phyloP scores from a whole-genome alignment of 345 rosid species.

The Leavenworthia alabamica region DNA sequence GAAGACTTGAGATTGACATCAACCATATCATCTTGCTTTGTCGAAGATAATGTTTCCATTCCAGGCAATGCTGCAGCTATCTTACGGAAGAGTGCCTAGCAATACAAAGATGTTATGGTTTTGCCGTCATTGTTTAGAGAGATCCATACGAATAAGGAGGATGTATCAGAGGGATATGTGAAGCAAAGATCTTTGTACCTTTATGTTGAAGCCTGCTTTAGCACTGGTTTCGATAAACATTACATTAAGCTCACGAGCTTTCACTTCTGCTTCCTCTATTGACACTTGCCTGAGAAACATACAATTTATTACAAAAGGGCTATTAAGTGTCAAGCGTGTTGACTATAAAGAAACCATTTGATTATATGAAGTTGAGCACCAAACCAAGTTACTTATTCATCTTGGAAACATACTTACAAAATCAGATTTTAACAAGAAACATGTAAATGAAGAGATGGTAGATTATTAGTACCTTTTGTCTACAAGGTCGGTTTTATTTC shows the following conservation, averaged over 20 bases:
- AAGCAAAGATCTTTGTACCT: conserved; percentile 35
- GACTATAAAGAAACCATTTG: conserved; percentile 2
- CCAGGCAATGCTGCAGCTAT: conserved; percentile 93
- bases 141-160: not conserved
- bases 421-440: not conserved
- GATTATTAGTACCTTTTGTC: conserved; percentile 58
- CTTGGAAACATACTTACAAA: conserved; percentile 8
- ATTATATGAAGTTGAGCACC: conserved; percentile 14
- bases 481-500: conserved; percentile 85
- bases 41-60: conserved; percentile 86
- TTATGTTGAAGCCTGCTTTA: conserved; percentile 91
- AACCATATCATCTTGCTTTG: conserved; percentile 90
- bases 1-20: conserved; percentile 85
- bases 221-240: conserved; percentile 92
- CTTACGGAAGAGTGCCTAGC: conserved; percentile 74
- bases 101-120: not conserved
- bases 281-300: conserved; percentile 73
- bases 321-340: conserved; percentile 21
- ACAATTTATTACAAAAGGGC: conserved; percentile 10
- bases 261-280: conserved; percentile 86
- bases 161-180: not conserved
- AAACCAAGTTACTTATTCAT: conserved; percentile 12
- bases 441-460: not conserved
- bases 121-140: not conserved
- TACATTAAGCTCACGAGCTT: conserved; percentile 74